A percentile compares a stretch with the other conserved stretches of the same genome.
phyloP scores from a whole-genome alignment of 1,139 yeast species.

The Hyphopichia pseudoburtonii region DNA sequence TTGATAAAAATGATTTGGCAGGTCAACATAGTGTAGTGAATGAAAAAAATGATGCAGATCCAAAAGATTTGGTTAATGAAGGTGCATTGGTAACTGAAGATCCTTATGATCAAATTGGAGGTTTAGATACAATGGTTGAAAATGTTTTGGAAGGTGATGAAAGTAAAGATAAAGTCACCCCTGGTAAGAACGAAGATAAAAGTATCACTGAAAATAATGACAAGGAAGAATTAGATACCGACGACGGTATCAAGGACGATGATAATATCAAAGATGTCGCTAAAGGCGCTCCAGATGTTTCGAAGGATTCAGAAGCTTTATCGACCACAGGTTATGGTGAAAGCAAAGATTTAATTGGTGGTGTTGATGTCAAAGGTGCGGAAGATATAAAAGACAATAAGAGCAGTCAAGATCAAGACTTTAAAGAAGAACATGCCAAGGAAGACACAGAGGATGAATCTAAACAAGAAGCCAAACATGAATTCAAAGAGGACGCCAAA shows the following conservation, averaged over 20 bases:
- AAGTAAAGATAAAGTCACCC: too few relatives aligned
- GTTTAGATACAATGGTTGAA: constrained; percentile 43
- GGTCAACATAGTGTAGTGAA: constrained; percentile 13
- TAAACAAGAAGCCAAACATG: constrained; percentile 2
- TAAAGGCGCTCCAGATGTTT: too few relatives aligned
- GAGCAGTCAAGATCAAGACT: too few relatives aligned
- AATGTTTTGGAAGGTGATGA: constrained; percentile 32
- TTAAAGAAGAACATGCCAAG: not conserved
- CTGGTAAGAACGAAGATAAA: too few relatives aligned
- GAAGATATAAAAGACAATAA: constrained; percentile 5
- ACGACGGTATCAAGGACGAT: too few relatives aligned
- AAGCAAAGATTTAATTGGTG: too few relatives aligned
- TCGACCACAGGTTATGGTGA: too few relatives aligned
- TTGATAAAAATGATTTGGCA: constrained; percentile 29
- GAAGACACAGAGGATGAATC: not conserved
- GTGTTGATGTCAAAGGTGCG: constrained; percentile 4
- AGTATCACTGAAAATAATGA: too few relatives aligned
- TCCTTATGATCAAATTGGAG: constrained; percentile 41
- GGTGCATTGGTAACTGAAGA: constrained; percentile 51
- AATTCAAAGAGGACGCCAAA: not conserved
- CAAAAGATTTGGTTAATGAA: constrained; percentile 39
- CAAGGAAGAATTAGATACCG: too few relatives aligned
- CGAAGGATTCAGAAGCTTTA: too few relatives aligned
- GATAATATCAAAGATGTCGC: not conserved
- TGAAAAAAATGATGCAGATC: constrained; percentile 45